Evolutionary conservation across 768 basidiomycete genomes (phyloP).

Genomic region (Amyloporia xantha): DNA sequence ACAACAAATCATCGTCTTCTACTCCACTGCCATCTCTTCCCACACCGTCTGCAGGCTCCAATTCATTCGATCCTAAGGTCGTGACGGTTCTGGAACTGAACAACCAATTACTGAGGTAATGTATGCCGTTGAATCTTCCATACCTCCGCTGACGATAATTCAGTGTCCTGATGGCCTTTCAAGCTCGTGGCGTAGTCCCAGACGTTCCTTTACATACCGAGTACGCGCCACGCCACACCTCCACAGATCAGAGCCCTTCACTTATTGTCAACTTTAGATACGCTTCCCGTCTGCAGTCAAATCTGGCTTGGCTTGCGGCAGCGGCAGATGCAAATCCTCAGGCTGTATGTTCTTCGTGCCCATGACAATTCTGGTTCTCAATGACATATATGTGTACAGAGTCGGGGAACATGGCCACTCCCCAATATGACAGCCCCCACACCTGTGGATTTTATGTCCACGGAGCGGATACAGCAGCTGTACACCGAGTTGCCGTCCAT

Average conservation of each 20-base stretch:
- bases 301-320: conserved; percentile 64
- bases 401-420: conserved; percentile 28
- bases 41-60: background rate
- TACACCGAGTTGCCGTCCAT: conserved; percentile 54
- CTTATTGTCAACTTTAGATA: conserved; percentile 39
- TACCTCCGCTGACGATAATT: background rate
- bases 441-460: conserved; percentile 43
- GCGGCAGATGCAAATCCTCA: conserved; percentile 52
- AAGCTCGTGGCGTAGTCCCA: conserved; percentile 40
- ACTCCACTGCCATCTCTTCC: conserved; percentile 1
- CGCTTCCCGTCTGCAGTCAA: conserved; percentile 55
- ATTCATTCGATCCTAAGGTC: conserved; percentile 41
- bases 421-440: conserved; percentile 54
- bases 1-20: background rate
- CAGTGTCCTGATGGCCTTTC: conserved; percentile 60
- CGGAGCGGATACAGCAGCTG: conserved; percentile 57
- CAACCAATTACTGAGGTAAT: conserved; percentile 61
- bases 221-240: conserved; percentile 35
- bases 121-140: too few species aligned
- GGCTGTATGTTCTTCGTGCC: conserved; percentile 29
- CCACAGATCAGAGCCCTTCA: too few species aligned
- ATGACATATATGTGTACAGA: conserved; percentile 8
- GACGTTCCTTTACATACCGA: conserved; percentile 48
- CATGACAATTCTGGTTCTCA: background rate
- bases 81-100: conserved; percentile 61